Evolutionary conservation across 2,329 filamentous ascomycete species (phyloP).

Genomic region (Fusarium dlaminii): DNA sequence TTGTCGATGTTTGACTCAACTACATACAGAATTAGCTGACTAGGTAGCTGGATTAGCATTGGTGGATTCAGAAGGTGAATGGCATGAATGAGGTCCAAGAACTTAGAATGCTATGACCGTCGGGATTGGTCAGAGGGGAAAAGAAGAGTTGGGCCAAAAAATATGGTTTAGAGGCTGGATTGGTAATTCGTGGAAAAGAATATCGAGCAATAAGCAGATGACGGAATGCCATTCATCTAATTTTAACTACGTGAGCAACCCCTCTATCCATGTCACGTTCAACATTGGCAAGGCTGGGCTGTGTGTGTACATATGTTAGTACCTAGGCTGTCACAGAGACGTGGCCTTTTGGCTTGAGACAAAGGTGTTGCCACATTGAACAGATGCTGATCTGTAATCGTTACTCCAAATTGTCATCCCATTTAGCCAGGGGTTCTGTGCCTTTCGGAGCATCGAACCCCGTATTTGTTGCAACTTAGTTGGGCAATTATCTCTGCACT

Average conservation of each 20-base stretch:
- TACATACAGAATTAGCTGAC: neutral
- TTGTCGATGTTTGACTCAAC: neutral
- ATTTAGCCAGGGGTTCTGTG: constrained; percentile 5
- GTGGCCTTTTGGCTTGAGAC: constrained; percentile 19
- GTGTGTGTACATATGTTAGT: neutral
- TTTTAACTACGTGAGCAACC: neutral
- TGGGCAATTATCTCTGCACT: constrained; percentile 24
- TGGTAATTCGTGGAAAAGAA: constrained; percentile 10
- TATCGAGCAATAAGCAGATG: constrained; percentile 9
- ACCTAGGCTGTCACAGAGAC: constrained; percentile 11
- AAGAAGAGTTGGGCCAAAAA: neutral
- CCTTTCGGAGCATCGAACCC: constrained; percentile 29
- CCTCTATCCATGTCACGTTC: neutral
- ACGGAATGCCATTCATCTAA: neutral
- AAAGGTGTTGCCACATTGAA: constrained; percentile 27
- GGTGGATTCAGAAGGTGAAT: neutral
- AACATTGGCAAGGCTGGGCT: constrained; percentile 14
- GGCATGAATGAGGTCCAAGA: neutral
- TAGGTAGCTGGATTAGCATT: neutral
- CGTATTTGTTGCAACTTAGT: constrained; percentile 26
- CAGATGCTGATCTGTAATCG: neutral
- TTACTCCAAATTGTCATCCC: neutral
- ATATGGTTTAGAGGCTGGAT: neutral
- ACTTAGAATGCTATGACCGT: neutral
- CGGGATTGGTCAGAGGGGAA: neutral